A percentile compares a stretch with the other conserved stretches of the same genome.
Conservation (phyloP, 1,139 yeast genomes). For the Wickerhamomyces sp. region DNA sequence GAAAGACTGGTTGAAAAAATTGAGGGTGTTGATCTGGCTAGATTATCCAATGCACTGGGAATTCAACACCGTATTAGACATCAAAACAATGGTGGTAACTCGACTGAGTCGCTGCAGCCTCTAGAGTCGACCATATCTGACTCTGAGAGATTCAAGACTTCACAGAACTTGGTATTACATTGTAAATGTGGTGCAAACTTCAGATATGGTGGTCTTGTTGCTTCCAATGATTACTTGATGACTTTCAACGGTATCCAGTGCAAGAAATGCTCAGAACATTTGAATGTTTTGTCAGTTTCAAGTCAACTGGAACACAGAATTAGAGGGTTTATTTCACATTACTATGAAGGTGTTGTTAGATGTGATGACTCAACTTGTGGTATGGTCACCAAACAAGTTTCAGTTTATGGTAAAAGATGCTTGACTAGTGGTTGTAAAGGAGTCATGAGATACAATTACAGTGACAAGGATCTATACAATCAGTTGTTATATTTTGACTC, state of each 20-base stretch:
- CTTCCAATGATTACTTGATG: conserved; percentile 54
- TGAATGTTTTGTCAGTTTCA: conserved; percentile 53
- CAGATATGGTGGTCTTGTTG: conserved; percentile 68
- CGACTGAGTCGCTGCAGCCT: conserved; percentile 55
- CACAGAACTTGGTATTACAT: conserved; percentile 47
- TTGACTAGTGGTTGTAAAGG: conserved; percentile 70
- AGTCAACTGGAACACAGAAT: conserved; percentile 71
- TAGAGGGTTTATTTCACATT: conserved; percentile 63
- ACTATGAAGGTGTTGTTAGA: conserved; percentile 79
- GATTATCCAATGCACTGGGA: conserved; percentile 75
- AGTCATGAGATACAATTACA: conserved; percentile 70
- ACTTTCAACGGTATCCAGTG: conserved; percentile 73
- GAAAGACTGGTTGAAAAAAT: conserved; percentile 82
- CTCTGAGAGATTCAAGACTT: conserved; percentile 70
- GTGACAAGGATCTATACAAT: conserved; percentile 78
- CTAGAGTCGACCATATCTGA: conserved; percentile 81
- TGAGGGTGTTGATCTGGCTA: conserved; percentile 79
- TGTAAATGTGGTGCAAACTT: conserved; percentile 65
- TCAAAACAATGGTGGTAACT: conserved; percentile 31
- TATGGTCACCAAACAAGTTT: conserved; percentile 72
- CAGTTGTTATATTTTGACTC: conserved; percentile 78
- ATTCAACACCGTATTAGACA: conserved; percentile 60
- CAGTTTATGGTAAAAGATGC: conserved; percentile 88
- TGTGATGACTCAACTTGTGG: conserved; percentile 90
- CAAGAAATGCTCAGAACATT: conserved; percentile 45